Evolutionary conservation across 495 filamentous ascomycete species (phyloP).

Genomic region (Podospora didyma): DNA sequence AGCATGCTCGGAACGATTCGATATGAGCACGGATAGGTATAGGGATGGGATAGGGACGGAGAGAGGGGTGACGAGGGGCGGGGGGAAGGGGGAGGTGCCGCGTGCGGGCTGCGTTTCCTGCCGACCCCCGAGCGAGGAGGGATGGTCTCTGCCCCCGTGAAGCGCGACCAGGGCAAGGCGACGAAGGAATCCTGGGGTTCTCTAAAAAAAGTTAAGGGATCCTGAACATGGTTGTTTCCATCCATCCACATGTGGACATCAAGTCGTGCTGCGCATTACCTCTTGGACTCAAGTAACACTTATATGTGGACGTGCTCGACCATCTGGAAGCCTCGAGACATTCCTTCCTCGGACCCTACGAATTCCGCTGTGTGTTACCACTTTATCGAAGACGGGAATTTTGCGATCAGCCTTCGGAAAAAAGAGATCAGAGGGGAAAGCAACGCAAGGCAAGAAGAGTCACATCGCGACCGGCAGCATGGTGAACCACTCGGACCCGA

Average conservation of each 20-base stretch:
- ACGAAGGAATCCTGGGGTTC: background rate
- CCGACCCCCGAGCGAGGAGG: background rate
- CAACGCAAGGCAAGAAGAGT: background rate
- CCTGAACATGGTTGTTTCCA: background rate
- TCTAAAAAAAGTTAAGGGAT: background rate
- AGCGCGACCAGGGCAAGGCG: background rate
- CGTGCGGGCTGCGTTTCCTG: background rate
- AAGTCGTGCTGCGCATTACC: background rate
- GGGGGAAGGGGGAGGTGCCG: too few relatives aligned
- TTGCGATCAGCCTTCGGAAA: background rate
- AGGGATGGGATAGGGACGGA: background rate
- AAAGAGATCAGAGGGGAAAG: background rate
- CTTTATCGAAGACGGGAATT: background rate
- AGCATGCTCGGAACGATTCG: too few relatives aligned
- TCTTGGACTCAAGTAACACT: background rate
- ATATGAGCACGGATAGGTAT: background rate
- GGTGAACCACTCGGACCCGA: slow-evolving; percentile 23
- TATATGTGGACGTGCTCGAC: background rate
- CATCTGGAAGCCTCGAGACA: background rate
- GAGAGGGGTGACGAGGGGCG: background rate
- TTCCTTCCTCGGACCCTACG: background rate
- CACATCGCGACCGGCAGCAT: slow-evolving; percentile 9
- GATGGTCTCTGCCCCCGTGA: too few relatives aligned
- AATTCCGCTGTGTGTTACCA: background rate
- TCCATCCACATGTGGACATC: background rate